These are phyloP conservation scores for Phlegmacium glaucopus DNA, from an alignment of 768 basidiomycete species.

Conservation along the genomic window DNA sequence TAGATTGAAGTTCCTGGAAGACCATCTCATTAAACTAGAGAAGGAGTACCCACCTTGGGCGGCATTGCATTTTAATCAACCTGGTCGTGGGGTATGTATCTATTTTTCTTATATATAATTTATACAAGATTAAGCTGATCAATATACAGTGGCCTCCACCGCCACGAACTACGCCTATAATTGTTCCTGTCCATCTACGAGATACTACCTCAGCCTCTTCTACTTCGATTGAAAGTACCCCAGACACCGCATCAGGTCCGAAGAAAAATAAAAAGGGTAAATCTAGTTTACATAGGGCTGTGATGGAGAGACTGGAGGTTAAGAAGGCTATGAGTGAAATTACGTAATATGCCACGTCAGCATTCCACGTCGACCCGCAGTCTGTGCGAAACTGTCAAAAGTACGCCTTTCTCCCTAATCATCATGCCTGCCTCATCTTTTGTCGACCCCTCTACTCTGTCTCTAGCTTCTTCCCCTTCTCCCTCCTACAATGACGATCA, in stretches of 20 bases:
- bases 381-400: no score
- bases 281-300: constrained; percentile 72
- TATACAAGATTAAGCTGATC: background rate
- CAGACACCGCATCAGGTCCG: constrained; percentile 26
- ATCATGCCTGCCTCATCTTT: background rate
- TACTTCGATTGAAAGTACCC: constrained; percentile 5
- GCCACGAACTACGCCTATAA: constrained; percentile 72
- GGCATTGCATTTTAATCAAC: constrained; percentile 85
- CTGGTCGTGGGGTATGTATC: constrained; percentile 66
- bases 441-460: constrained; percentile 9
- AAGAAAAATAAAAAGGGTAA: constrained; percentile 30
- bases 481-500: constrained; percentile 16
- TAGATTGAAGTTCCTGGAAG: constrained; percentile 69
- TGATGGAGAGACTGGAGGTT: constrained; percentile 73
- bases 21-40: constrained; percentile 73
- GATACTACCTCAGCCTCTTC: constrained; percentile 9
- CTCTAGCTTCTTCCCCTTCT: constrained; percentile 6
- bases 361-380: no score
- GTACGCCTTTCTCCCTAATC: background rate
- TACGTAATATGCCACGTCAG: no score
- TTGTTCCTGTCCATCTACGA: constrained; percentile 65
- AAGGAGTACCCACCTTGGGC: constrained; percentile 88
- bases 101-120: background rate
- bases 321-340: constrained; percentile 62
- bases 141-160: constrained; percentile 75